Evolutionary conservation across 441 rosid species (phyloP).

Genomic region (Euphorbia corollata): DNA sequence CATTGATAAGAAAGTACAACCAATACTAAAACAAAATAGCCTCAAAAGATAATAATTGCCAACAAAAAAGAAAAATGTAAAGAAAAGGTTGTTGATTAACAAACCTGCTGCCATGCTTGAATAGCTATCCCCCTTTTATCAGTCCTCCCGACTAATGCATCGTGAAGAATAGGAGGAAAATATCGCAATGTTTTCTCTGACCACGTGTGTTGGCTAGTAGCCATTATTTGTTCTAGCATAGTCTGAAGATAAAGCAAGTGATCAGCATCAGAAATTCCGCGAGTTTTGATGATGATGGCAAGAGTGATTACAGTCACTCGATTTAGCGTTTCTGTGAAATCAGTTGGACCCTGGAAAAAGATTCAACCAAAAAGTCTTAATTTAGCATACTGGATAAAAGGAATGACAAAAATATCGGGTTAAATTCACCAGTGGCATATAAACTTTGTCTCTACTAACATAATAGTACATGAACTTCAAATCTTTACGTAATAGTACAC

Average conservation of each 20-base stretch:
- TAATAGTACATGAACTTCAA: too few species aligned
- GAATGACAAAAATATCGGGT: too few species aligned
- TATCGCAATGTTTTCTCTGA: constrained; percentile 80
- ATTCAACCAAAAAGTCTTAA: constrained; percentile 17
- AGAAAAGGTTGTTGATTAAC: constrained; percentile 9
- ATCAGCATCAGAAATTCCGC: constrained; percentile 98
- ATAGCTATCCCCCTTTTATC: constrained; percentile 69
- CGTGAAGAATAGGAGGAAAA: constrained; percentile 82
- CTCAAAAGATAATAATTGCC: too few species aligned
- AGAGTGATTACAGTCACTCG: constrained; percentile 80
- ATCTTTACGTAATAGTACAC: too few species aligned
- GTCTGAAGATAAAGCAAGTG: constrained; percentile 80
- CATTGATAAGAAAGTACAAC: too few species aligned
- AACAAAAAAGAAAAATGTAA: background rate
- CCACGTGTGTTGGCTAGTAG: constrained; percentile 91
- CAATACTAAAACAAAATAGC: too few species aligned
- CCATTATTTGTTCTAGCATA: constrained; percentile 84
- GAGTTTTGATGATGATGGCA: constrained; percentile 89
- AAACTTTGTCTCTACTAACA: too few species aligned
- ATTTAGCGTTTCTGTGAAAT: constrained; percentile 93
- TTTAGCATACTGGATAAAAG: constrained; percentile 13
- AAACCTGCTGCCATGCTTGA: constrained; percentile 87
- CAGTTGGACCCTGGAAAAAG: constrained; percentile 84
- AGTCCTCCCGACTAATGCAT: constrained; percentile 51
- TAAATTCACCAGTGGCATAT: too few species aligned